Percentiles rank a stretch among this genome's conserved stretches.
Evolutionary conservation across 768 basidiomycete species (phyloP).

Genomic region (Suillus hirtellus): DNA sequence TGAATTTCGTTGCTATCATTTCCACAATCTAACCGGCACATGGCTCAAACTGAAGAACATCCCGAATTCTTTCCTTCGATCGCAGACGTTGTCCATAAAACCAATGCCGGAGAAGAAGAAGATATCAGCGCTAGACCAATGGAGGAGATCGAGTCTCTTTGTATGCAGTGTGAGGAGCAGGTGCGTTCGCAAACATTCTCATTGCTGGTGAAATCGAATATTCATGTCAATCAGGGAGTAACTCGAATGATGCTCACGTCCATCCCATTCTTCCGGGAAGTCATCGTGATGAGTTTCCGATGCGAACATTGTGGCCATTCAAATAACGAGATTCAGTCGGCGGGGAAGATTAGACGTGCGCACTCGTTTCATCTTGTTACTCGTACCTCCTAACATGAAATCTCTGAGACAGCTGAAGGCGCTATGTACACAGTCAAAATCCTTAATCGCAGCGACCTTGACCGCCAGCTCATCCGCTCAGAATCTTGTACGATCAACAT

Average conservation of each 20-base stretch:
- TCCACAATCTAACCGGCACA: constrained; percentile 10
- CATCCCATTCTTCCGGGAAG: constrained; percentile 94
- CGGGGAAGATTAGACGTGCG: constrained; percentile 81
- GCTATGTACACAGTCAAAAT: constrained; percentile 78
- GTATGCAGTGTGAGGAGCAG: constrained; percentile 93
- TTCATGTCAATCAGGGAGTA: constrained; percentile 57
- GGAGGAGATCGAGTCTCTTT: constrained; percentile 86
- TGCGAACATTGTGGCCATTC: constrained; percentile 88
- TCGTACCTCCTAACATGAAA: neutral
- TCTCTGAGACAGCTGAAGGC: constrained; percentile 65
- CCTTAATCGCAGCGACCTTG: constrained; percentile 71
- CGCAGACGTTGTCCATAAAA: constrained; percentile 46
- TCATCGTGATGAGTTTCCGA: constrained; percentile 94
- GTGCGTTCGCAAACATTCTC: constrained; percentile 41
- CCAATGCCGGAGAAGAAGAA: constrained; percentile 40
- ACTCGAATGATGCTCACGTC: constrained; percentile 89
- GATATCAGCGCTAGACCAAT: constrained; percentile 52
- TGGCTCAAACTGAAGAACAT: constrained; percentile 27
- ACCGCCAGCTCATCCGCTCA: constrained; percentile 93
- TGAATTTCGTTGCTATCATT: neutral
- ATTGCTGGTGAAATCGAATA: constrained; percentile 1
- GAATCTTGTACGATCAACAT: constrained; percentile 77
- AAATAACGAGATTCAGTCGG: constrained; percentile 95
- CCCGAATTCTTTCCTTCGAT: constrained; percentile 32
- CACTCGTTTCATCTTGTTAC: constrained; percentile 11